These are phyloP conservation scores for Luffa aegyptiaca DNA, from an alignment of 306 rosid genomes.

Conservation along the genomic window DNA sequence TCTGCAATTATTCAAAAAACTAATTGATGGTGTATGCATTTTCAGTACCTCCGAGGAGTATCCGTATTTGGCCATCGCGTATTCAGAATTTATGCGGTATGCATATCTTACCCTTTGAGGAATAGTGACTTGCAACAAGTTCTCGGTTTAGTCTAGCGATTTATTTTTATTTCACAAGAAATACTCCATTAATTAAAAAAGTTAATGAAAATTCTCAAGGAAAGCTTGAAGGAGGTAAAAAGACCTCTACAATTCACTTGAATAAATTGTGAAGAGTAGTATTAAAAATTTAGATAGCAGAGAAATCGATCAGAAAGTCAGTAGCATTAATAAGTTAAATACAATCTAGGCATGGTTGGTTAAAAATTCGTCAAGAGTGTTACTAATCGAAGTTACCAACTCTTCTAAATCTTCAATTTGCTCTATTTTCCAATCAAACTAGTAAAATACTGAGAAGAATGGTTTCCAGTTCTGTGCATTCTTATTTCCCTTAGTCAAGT, in stretches of 20 bases:
- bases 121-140: background rate
- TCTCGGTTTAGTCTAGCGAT: background rate
- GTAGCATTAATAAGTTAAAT: background rate
- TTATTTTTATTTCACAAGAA: background rate
- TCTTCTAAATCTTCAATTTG: background rate
- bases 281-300: background rate
- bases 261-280: background rate
- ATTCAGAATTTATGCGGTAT: conserved; percentile 80
- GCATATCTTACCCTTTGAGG: conserved; percentile 15
- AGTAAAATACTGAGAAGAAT: background rate
- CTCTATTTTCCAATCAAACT: background rate
- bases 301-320: background rate
- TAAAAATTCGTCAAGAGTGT: background rate
- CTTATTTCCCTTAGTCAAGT: background rate
- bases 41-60: conserved; percentile 78
- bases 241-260: background rate
- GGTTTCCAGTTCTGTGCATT: background rate
- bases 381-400: background rate
- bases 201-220: background rate
- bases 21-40: conserved; percentile 11
- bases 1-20: conserved; percentile 10
- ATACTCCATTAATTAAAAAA: background rate
- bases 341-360: background rate
- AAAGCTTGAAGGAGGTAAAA: background rate
- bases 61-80: conserved; percentile 64